These are phyloP conservation scores for Phialophora macrospora DNA, from an alignment of 2,329 filamentous ascomycete species.

Conservation along the genomic window DNA sequence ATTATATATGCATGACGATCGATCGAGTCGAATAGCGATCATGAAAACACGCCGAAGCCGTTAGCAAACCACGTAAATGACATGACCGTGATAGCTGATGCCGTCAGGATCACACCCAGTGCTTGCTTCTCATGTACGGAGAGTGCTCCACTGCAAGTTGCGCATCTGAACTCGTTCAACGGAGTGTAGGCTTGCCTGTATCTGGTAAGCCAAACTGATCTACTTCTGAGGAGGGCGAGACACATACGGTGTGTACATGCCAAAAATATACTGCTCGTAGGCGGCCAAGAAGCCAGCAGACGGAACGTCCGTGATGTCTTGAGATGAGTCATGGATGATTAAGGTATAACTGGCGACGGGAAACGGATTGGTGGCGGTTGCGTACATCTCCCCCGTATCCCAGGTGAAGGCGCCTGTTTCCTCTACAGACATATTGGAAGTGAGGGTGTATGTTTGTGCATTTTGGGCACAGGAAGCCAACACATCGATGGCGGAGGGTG, in stretches of 20 bases:
- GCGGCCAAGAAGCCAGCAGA: slow-evolving; percentile 61
- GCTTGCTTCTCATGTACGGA: slow-evolving; percentile 60
- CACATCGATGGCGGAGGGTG: slow-evolving; percentile 64
- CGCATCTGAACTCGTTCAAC: slow-evolving; percentile 57
- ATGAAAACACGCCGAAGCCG: slow-evolving; percentile 46
- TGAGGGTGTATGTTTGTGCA: slow-evolving; percentile 65
- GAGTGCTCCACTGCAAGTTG: slow-evolving; percentile 60
- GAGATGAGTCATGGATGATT: slow-evolving; percentile 63
- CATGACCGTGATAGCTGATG: slow-evolving; percentile 60
- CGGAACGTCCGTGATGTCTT: slow-evolving; percentile 57
- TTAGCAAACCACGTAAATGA: slow-evolving; percentile 62
- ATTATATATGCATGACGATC: slow-evolving; percentile 22
- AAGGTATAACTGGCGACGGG: slow-evolving; percentile 67
- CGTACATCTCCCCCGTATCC: slow-evolving; percentile 63
- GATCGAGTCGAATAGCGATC: slow-evolving; percentile 6
- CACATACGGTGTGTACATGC: slow-evolving; percentile 62
- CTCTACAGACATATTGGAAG: slow-evolving; percentile 61
- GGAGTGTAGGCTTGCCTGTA: slow-evolving; percentile 38
- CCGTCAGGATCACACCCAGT: slow-evolving; percentile 60
- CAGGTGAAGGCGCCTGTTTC: slow-evolving; percentile 61
- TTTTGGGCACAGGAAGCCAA: slow-evolving; percentile 66
- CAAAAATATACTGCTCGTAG: slow-evolving; percentile 61
- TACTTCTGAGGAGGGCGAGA: slow-evolving; percentile 43
- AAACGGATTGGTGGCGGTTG: slow-evolving; percentile 56
- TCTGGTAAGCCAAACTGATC: slow-evolving; percentile 37